Evolutionary conservation across 208 protist species (phyloP).

Genomic region (Acanthamoeba triangularis): DNA sequence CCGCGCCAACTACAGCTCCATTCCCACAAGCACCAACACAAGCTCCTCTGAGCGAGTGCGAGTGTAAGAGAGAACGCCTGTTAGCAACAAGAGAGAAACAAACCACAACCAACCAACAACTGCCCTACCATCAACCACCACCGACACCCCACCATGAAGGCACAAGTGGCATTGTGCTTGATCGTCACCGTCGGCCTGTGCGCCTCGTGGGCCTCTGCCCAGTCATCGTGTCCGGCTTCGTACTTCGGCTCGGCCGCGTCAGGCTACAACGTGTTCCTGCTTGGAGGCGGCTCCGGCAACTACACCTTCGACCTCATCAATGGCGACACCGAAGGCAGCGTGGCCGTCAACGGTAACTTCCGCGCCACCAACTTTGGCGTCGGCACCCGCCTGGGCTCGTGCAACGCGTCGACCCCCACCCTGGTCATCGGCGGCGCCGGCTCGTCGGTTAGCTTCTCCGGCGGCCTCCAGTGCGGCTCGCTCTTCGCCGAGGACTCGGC

Average conservation of each 20-base stretch:
- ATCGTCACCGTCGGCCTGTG: neutral
- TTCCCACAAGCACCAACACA: constrained; percentile 10
- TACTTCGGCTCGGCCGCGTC: constrained; percentile 15
- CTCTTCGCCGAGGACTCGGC: neutral
- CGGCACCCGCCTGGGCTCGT: constrained; percentile 8
- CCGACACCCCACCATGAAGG: neutral
- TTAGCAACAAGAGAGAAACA: neutral
- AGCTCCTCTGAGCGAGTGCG: neutral
- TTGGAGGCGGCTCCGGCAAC: neutral
- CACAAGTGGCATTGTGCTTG: constrained; percentile 10
- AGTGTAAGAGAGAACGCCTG: neutral
- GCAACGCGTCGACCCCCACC: neutral
- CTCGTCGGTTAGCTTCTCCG: constrained; percentile 15
- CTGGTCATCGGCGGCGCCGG: neutral
- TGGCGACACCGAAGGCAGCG: constrained; percentile 4
- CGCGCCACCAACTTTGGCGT: constrained; percentile 20
- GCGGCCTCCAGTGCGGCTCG: constrained; percentile 34
- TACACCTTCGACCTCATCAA: constrained; percentile 55
- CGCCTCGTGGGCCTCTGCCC: constrained; percentile 30
- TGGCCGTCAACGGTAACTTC: constrained; percentile 28
- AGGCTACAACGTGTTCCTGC: constrained; percentile 49
- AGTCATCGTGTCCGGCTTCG: neutral
- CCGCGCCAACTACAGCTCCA: neutral
- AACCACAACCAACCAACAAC: neutral
- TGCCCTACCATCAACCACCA: no score